These are phyloP conservation scores for Coemansia sp. DNA, from an alignment of 192 early-diverging fungal species.

Conservation along the genomic window DNA sequence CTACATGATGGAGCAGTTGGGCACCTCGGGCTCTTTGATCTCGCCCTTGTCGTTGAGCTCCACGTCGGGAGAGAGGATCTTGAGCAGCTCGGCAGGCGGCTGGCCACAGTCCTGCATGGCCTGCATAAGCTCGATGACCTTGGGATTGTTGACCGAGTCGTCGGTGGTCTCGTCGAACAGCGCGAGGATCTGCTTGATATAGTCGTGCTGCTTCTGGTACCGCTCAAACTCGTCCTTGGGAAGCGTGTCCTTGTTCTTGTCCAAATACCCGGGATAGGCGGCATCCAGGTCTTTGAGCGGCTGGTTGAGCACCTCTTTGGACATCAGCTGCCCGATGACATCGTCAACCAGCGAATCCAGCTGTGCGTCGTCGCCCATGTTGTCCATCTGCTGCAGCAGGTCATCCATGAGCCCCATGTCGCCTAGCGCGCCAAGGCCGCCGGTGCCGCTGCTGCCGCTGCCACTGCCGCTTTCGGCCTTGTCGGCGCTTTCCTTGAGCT, in stretches of 20 bases:
- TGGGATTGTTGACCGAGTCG: slow-evolving; percentile 64
- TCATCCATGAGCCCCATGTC: slow-evolving; percentile 81
- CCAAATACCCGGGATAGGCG: slow-evolving; percentile 89
- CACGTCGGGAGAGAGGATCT: slow-evolving; percentile 88
- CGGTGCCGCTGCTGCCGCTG: slow-evolving; percentile 33
- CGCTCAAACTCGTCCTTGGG: slow-evolving; percentile 67
- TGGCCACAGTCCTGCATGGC: slow-evolving; percentile 97
- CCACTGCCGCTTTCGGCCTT: slow-evolving; percentile 71
- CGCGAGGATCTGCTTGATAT: slow-evolving; percentile 75
- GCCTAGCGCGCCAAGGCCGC: slow-evolving; percentile 19
- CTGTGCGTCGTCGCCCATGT: slow-evolving; percentile 68
- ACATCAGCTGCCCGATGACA: slow-evolving; percentile 89
- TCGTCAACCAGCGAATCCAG: slow-evolving; percentile 84
- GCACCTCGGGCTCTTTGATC: slow-evolving; percentile 58
- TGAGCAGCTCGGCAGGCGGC: slow-evolving; percentile 86
- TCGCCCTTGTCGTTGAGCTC: slow-evolving; percentile 74
- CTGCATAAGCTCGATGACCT: slow-evolving; percentile 92
- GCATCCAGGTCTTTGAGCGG: slow-evolving; percentile 87
- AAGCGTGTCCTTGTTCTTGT: slow-evolving; percentile 70
- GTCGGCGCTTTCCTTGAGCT: slow-evolving; percentile 80
- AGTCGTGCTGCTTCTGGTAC: slow-evolving; percentile 75
- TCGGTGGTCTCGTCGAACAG: slow-evolving; percentile 66
- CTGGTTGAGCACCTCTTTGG: slow-evolving; percentile 91
- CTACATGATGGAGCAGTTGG: slow-evolving; percentile 38
- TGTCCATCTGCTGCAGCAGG: slow-evolving; percentile 81